Evolutionary conservation across 2,329 filamentous ascomycete species (phyloP).

Genomic region (Venturia asperata): DNA sequence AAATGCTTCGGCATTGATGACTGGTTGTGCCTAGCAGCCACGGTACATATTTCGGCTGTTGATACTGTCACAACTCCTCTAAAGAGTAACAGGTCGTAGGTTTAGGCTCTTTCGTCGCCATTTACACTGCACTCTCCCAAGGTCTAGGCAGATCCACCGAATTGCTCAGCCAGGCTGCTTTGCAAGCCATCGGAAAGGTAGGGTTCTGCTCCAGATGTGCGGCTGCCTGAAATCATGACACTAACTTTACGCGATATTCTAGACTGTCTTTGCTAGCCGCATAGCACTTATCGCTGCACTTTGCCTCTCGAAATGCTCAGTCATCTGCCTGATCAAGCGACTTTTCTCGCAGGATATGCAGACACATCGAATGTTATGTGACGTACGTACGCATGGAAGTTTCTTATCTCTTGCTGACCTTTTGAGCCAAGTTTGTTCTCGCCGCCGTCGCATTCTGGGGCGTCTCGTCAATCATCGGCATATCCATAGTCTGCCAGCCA

Average conservation of each 20-base stretch:
- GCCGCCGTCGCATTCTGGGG: constrained; percentile 25
- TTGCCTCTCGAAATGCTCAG: constrained; percentile 27
- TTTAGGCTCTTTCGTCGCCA: constrained; percentile 14
- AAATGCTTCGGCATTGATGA: constrained; percentile 27
- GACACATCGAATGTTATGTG: constrained; percentile 25
- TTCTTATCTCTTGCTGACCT: neutral
- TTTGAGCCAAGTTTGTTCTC: constrained; percentile 19
- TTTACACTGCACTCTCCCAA: constrained; percentile 16
- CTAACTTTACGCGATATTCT: constrained; percentile 9
- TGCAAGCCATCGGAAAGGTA: constrained; percentile 17
- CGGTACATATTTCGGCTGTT: constrained; percentile 5
- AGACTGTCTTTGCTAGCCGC: constrained; percentile 22
- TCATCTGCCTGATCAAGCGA: constrained; percentile 27
- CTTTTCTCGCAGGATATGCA: constrained; percentile 28
- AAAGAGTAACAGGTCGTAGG: constrained; percentile 12
- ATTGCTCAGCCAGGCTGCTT: constrained; percentile 2
- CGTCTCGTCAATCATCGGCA: constrained; percentile 22
- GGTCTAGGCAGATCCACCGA: constrained; percentile 19
- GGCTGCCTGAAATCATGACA: neutral
- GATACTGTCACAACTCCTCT: neutral
- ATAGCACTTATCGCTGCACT: constrained; percentile 22
- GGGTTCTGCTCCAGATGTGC: neutral
- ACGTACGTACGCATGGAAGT: constrained; percentile 19
- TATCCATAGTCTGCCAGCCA: constrained; percentile 25
- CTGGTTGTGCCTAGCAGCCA: constrained; percentile 24